phyloP scores from a whole-genome alignment of 1,139 yeast species.

The Torulaspora globosa region DNA sequence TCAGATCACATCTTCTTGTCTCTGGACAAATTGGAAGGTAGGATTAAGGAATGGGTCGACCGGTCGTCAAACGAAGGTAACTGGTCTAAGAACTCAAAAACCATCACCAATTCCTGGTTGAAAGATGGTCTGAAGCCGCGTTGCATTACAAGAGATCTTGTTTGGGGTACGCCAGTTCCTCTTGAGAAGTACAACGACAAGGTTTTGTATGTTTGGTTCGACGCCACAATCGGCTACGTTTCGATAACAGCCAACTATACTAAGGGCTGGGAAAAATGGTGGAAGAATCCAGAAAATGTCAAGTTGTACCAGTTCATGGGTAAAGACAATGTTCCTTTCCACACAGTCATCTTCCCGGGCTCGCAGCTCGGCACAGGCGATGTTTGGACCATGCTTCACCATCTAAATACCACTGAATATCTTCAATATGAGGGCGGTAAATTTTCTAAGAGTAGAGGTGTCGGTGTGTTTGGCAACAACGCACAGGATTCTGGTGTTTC shows the following conservation, averaged over 20 bases:
- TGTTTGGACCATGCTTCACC: constrained; percentile 86
- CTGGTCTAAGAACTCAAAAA: constrained; percentile 89
- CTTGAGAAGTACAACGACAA: constrained; percentile 74
- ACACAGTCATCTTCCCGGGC: constrained; percentile 95
- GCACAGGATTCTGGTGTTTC: constrained; percentile 90
- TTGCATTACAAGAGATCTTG: constrained; percentile 93
- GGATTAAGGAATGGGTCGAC: constrained; percentile 67
- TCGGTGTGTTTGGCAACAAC: constrained; percentile 97
- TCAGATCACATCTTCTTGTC: constrained; percentile 84
- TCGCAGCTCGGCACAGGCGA: constrained; percentile 85
- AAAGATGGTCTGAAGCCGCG: constrained; percentile 91
- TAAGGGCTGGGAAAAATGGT: constrained; percentile 78
- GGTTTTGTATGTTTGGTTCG: constrained; percentile 97
- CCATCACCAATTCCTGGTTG: constrained; percentile 88
- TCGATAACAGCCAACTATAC: constrained; percentile 94
- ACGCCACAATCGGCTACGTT: constrained; percentile 94
- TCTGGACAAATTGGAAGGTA: constrained; percentile 76
- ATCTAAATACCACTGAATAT: constrained; percentile 90
- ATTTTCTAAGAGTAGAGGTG: constrained; percentile 91
- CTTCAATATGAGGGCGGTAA: constrained; percentile 97
- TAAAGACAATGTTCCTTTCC: constrained; percentile 98
- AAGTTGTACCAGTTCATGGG: constrained; percentile 96
- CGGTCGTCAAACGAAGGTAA: constrained; percentile 64
- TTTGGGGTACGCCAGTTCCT: constrained; percentile 99
- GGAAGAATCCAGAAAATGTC: constrained; percentile 87